Percentiles rank a stretch among this genome's conserved stretches.
These are phyloP conservation scores for Globisporangium cystogenes DNA, from an alignment of 352 stramenopile species.

Conservation along the genomic window DNA sequence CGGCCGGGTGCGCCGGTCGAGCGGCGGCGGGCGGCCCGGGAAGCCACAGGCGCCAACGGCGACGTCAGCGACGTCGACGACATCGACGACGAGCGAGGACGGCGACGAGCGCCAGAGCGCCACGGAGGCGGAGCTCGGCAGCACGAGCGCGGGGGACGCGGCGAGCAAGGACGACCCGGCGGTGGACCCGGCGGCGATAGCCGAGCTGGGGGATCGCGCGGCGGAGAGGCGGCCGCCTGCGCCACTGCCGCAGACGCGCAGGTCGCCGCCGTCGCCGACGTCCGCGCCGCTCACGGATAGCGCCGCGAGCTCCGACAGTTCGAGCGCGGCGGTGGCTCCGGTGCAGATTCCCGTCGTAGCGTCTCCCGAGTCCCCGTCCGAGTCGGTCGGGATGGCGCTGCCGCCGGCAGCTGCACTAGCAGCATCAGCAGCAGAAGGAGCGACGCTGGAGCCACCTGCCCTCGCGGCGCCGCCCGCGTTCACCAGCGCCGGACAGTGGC, in stretches of 20 bases:
- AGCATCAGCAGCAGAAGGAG: background rate
- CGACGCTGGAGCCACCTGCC: background rate
- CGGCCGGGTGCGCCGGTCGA: background rate
- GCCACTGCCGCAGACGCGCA: constrained; percentile 2
- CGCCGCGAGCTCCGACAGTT: background rate
- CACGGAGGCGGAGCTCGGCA: background rate
- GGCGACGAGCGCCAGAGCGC: background rate
- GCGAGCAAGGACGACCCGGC: background rate
- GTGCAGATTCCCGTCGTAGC: background rate
- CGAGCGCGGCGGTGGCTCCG: background rate
- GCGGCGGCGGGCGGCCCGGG: background rate
- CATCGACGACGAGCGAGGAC: background rate
- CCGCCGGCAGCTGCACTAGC: background rate
- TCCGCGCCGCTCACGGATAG: background rate
- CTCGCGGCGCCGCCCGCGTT: background rate
- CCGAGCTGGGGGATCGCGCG: background rate
- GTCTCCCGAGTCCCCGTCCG: background rate
- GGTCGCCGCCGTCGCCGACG: background rate
- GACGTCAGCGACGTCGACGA: no score
- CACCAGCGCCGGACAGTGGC: constrained; percentile 10
- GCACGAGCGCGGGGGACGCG: background rate
- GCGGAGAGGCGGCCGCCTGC: constrained; percentile 1
- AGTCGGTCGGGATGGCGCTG: background rate
- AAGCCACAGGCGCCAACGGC: no score
- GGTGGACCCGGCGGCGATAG: background rate